These are phyloP conservation scores for Alectoria sarmentosa DNA, from an alignment of 495 filamentous ascomycete species.

Conservation along the genomic window DNA sequence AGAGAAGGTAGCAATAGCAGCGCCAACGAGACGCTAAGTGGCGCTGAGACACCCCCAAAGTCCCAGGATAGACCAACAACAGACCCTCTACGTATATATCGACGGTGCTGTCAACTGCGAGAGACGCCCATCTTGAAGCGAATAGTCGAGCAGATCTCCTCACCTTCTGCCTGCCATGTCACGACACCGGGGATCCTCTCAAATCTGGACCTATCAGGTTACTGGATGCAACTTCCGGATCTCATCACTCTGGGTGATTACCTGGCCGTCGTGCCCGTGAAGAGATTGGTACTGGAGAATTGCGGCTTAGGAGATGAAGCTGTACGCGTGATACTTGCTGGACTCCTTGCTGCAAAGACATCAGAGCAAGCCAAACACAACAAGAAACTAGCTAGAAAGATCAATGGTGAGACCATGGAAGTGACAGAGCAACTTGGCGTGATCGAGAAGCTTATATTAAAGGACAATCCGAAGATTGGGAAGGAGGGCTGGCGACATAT, in stretches of 20 bases:
- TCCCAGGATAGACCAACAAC: conserved; percentile 71
- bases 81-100: conserved; percentile 87
- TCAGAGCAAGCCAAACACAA: conserved; percentile 46
- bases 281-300: conserved; percentile 75
- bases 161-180: conserved; percentile 51
- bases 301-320: conserved; percentile 82
- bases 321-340: conserved; percentile 77
- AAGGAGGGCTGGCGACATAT: conserved; percentile 88
- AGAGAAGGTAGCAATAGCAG: conserved; percentile 47
- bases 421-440: conserved; percentile 52
- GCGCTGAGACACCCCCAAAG: conserved; percentile 35
- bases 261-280: conserved; percentile 86
- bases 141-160: conserved; percentile 79
- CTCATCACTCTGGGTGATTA: conserved; percentile 85
- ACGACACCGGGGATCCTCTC: conserved; percentile 64
- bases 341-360: conserved; percentile 72
- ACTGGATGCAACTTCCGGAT: conserved; percentile 75
- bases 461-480: conserved; percentile 78
- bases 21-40: conserved; percentile 37
- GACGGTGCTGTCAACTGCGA: conserved; percentile 86
- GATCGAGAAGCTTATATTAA: conserved; percentile 82
- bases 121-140: conserved; percentile 86
- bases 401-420: conserved; percentile 18
- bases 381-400: conserved; percentile 32
- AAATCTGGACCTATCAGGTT: conserved; percentile 75